A percentile compares a stretch with the other conserved stretches of the same genome.
These are phyloP conservation scores for Populus davidiana DNA, from an alignment of 345 rosid species.

Conservation along the genomic window DNA sequence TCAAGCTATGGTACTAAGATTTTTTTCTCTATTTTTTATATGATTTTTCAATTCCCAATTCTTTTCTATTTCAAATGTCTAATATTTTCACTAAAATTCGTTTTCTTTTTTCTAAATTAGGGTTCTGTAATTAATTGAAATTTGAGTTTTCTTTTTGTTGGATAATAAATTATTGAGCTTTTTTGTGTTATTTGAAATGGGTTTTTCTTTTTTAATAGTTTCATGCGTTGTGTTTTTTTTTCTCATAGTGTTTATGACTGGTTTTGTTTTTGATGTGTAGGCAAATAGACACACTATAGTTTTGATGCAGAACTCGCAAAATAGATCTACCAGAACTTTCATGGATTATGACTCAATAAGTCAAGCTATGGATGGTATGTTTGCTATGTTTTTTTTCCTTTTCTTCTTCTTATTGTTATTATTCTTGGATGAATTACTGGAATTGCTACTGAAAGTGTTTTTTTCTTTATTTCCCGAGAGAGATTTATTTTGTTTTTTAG, in stretches of 20 bases:
- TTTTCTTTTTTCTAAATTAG: background rate
- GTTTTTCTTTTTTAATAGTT: background rate
- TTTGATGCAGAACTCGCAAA: constrained; percentile 77
- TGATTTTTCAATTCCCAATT: background rate
- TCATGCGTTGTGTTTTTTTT: background rate
- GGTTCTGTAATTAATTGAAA: background rate
- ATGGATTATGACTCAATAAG: constrained; percentile 87
- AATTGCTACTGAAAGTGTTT: no score
- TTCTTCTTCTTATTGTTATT: no score
- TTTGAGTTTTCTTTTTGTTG: background rate
- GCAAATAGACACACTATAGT: constrained; percentile 92
- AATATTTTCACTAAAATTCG: background rate
- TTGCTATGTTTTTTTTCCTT: background rate
- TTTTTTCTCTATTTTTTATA: background rate
- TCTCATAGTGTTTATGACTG: background rate
- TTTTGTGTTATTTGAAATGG: background rate
- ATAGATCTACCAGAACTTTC: constrained; percentile 81
- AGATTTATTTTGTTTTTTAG: background rate
- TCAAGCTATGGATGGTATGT: constrained; percentile 96
- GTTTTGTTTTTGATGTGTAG: constrained; percentile 34
- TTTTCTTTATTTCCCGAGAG: background rate
- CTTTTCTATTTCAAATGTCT: background rate
- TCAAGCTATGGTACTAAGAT: background rate
- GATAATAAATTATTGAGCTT: background rate
- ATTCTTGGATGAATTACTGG: background rate